Evolutionary conservation across 306 rosid genomes (phyloP).

Genomic region (Ziziphus jujuba): DNA sequence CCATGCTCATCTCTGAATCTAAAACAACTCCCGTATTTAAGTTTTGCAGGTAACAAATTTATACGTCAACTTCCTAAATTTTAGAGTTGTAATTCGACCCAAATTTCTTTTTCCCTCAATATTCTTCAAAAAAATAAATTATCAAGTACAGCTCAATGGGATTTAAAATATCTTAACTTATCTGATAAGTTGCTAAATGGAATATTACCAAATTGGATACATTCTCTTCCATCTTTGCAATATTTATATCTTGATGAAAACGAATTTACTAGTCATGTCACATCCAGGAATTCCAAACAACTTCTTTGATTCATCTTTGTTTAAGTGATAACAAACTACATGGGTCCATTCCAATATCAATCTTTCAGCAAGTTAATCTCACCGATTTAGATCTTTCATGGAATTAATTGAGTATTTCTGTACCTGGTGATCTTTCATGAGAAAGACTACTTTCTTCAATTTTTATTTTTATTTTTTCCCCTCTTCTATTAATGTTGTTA

Average conservation of each 20-base stretch:
- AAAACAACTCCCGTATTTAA: too few species aligned
- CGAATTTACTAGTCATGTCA: neutral
- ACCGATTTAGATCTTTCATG: neutral
- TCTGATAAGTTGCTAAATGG: neutral
- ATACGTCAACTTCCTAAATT: conserved; percentile 7
- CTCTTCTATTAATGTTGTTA: too few species aligned
- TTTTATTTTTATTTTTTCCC: too few species aligned
- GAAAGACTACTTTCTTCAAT: too few species aligned
- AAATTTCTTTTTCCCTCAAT: too few species aligned
- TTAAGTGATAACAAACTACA: neutral
- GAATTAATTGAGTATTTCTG: conserved; percentile 1
- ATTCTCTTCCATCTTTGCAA: neutral
- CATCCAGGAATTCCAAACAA: neutral
- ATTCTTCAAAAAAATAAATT: neutral
- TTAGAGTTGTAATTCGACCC: neutral
- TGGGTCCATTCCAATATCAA: too few species aligned
- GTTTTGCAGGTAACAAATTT: neutral
- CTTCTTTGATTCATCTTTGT: neutral
- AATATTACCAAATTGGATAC: conserved; percentile 14
- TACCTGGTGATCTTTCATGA: too few species aligned
- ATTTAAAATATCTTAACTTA: neutral
- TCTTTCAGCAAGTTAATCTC: neutral
- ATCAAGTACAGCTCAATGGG: too few species aligned
- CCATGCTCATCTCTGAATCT: too few species aligned
- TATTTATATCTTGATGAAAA: neutral